Evolutionary conservation across 768 basidiomycete genomes (phyloP).

Genomic region (Panaeolus papilionaceus): DNA sequence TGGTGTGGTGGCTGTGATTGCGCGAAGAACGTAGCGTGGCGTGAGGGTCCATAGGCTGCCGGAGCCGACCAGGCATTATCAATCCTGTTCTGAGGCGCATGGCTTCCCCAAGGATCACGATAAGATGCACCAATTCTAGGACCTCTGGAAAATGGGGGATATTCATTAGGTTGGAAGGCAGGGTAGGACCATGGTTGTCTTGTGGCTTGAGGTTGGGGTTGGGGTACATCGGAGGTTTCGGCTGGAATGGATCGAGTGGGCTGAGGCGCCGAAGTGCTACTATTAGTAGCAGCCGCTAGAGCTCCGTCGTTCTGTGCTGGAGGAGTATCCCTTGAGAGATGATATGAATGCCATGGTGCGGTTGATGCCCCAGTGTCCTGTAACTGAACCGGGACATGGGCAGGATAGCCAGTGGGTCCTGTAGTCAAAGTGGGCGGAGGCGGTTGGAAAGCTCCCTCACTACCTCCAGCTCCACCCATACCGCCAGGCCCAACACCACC

Average conservation of each 20-base stretch:
- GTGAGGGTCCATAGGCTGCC: neutral
- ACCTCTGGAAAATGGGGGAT: neutral
- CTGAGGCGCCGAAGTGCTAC: neutral
- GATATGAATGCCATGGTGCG: neutral
- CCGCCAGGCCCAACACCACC: too few relatives aligned
- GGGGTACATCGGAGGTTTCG: neutral
- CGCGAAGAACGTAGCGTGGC: neutral
- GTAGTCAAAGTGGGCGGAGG: neutral
- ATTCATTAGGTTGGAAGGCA: neutral
- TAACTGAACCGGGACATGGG: neutral
- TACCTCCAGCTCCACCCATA: neutral
- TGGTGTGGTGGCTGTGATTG: neutral
- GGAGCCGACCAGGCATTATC: neutral
- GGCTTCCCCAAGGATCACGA: neutral
- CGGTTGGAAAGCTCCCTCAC: neutral
- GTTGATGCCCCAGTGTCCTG: neutral
- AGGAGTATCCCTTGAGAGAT: neutral
- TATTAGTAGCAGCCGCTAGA: neutral
- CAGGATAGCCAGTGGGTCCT: neutral
- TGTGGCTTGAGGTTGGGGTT: neutral
- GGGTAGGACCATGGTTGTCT: neutral
- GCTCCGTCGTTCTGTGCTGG: neutral
- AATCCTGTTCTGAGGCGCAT: neutral
- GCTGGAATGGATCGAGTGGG: neutral
- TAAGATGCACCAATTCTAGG: neutral